Percentiles rank a stretch among this genome's conserved stretches.
Evolutionary conservation across 768 basidiomycete genomes (phyloP).

Genomic region (Daedalea quercina): DNA sequence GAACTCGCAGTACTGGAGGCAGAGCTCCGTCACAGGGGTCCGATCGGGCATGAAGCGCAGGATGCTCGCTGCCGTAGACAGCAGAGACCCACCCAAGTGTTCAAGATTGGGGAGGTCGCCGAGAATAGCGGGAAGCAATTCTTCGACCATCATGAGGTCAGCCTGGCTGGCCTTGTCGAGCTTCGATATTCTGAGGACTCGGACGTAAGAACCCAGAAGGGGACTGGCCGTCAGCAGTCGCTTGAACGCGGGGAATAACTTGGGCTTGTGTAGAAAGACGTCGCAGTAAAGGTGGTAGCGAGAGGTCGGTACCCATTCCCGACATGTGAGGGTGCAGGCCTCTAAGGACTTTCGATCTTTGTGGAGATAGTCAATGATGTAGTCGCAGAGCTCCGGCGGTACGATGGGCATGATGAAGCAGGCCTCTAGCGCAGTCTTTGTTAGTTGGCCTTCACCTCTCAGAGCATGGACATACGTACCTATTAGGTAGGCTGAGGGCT

Average conservation of each 20-base stretch:
- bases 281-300: slow-evolving; percentile 22
- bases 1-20: slow-evolving; percentile 20
- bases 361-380: slow-evolving; percentile 27
- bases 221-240: slow-evolving; percentile 14
- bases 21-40: slow-evolving; percentile 12
- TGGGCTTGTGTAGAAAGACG: slow-evolving; percentile 12
- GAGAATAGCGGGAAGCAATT: slow-evolving; percentile 7
- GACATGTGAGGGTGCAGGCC: slow-evolving; percentile 20
- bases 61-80: slow-evolving; percentile 7
- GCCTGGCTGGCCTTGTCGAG: not conserved
- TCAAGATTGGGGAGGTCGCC: slow-evolving; percentile 8
- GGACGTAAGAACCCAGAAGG: slow-evolving; percentile 15
- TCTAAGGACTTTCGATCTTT: slow-evolving; percentile 18
- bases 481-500: not conserved
- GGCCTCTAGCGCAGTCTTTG: not conserved
- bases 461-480: not conserved
- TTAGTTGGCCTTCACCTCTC: not conserved
- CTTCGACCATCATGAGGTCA: not conserved
- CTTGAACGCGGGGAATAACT: slow-evolving; percentile 7
- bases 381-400: slow-evolving; percentile 29
- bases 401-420: slow-evolving; percentile 16
- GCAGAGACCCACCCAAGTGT: slow-evolving; percentile 2
- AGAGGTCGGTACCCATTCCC: slow-evolving; percentile 22
- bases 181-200: slow-evolving; percentile 14
- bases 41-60: not conserved